Evolutionary conservation across 176 grass and related monocot species (phyloP).

Genomic region (Hsuehochloa calcarea): DNA sequence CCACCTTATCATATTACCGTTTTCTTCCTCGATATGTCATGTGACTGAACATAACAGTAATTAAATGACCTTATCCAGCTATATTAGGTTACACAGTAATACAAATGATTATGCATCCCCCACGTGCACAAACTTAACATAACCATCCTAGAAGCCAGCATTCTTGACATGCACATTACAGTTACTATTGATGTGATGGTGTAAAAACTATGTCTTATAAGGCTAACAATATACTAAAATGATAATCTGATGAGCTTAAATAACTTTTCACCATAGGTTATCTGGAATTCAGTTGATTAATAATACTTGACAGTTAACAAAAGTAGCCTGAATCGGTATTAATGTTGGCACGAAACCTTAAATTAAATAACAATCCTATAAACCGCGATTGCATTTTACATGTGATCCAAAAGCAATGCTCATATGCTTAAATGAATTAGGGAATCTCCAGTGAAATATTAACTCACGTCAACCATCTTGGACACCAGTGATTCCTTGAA

Average conservation of each 20-base stretch:
- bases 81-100: background rate
- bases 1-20: background rate
- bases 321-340: background rate
- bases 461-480: constrained; percentile 84
- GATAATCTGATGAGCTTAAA: background rate
- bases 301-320: background rate
- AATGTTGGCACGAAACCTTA: background rate
- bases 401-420: constrained; percentile 1
- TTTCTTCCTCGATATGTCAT: background rate
- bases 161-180: background rate
- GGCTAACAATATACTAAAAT: background rate
- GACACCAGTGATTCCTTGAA: constrained; percentile 87
- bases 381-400: background rate
- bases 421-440: background rate
- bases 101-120: background rate
- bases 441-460: background rate
- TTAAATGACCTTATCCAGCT: constrained; percentile 31
- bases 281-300: constrained; percentile 1
- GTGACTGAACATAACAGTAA: background rate
- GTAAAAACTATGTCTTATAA: background rate
- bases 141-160: background rate
- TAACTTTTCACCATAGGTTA: background rate
- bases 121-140: background rate
- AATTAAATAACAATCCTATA: background rate
- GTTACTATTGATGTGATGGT: background rate